These are phyloP conservation scores for Phtheirospermum japonicum DNA, from an alignment of 257 asterid genomes.

Conservation along the genomic window DNA sequence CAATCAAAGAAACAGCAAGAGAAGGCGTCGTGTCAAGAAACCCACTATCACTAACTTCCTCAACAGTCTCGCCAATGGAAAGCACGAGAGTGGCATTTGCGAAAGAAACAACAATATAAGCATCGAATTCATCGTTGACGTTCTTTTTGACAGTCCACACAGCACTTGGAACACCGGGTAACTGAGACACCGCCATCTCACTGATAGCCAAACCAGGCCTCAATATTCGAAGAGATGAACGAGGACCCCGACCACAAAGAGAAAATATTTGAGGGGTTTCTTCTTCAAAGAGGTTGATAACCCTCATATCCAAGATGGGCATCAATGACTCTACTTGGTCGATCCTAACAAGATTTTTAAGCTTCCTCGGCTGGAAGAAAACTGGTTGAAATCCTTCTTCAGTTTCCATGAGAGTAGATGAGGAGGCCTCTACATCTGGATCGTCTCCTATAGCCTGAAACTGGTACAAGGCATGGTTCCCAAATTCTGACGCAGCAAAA, in stretches of 20 bases:
- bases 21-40: slow-evolving; percentile 97
- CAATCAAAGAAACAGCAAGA: slow-evolving; percentile 90
- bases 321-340: slow-evolving; percentile 94
- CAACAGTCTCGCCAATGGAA: slow-evolving; percentile 98
- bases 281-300: slow-evolving; percentile 83
- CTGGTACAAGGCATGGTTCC: slow-evolving; percentile 95
- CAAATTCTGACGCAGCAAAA: slow-evolving; percentile 98
- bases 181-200: slow-evolving; percentile 98
- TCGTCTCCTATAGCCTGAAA: slow-evolving; percentile 96
- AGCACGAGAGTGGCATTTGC: slow-evolving; percentile 99
- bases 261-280: slow-evolving; percentile 95
- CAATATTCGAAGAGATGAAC: slow-evolving; percentile 79
- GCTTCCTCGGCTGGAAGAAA: slow-evolving; percentile 92
- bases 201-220: slow-evolving; percentile 97
- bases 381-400: slow-evolving; percentile 98
- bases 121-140: slow-evolving; percentile 92
- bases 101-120: slow-evolving; percentile 94
- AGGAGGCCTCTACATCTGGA: slow-evolving; percentile 93
- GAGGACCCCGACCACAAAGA: slow-evolving; percentile 97
- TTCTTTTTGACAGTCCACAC: slow-evolving; percentile 98
- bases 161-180: slow-evolving; percentile 99
- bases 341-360: slow-evolving; percentile 86
- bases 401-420: slow-evolving; percentile 91
- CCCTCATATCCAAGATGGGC: slow-evolving; percentile 96
- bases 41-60: slow-evolving; percentile 99